Base-by-base conservation (phyloP, 2,329 filamentous ascomycete genomes). In the Aspergillus clavatus region DNA sequence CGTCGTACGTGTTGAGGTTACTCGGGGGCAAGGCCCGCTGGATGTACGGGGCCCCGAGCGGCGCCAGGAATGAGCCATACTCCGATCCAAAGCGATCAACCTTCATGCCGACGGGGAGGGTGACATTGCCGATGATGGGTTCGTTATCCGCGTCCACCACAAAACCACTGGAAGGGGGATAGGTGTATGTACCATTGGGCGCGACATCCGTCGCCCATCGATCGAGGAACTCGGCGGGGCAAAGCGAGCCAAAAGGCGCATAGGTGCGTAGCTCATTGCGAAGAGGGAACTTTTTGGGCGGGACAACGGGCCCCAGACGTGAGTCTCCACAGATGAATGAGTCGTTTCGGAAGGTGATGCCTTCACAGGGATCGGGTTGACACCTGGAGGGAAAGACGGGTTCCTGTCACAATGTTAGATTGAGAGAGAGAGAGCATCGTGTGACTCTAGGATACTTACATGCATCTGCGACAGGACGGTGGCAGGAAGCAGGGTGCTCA, bases 21-120 rank as follows among this genome's bases (percentile, higher is more conserved):
- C 57, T 67, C 0, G 75, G 75, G 3, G 75, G 74, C 26, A 78
- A 56, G 3, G 73, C 60, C 16, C 74, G 57, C 56, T 77, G 70
- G 18, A 70, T 68, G 47, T 73, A 78, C 2, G 73, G 72, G 16
- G 73, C 69, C 2, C 68, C 69, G 36, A 71, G 66, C 4, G 73
- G 72, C 10, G 63, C 63, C 18, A 75, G 56, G 47, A 67, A 76
- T 0, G 40, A 59, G 37, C 74, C 75, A 38, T 61, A 63, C 50
- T 76, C 73, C 7, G 62, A 62, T 1, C 75, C 75, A 39, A 78
- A 78, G 1, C 74, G 65, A 54, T 78, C 74, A 1, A 78, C 49
- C 19, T 73, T 60, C n/a, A 67, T 63, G 10, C 72, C 74, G 0
- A 57, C 58, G 2, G 51, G 47, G 0, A 78, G 56, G 0, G 67